Evolutionary conservation across 2,329 filamentous ascomycete genomes (phyloP), one percentile per base, ranked within the genome.

Genomic region (Amylocarpus encephaloides): DNA sequence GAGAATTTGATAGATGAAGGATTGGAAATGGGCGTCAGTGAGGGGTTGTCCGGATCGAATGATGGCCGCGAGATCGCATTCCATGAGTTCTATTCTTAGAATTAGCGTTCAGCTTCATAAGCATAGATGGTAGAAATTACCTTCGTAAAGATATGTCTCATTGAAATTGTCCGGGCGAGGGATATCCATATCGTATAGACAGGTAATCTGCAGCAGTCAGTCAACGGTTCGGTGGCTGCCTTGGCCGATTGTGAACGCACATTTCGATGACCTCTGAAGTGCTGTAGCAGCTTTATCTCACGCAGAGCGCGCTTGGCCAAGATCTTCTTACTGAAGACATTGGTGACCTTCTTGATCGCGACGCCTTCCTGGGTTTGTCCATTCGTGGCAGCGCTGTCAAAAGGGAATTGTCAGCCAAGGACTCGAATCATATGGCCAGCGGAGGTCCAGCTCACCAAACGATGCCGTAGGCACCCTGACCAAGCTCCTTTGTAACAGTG

Each of bases 281-380:
- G 93, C 75, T 97, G 92, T 58, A 98, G 78, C 62, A 98, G 80
- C 80, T 97, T 98, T 73, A 98, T 97, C 75, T 98, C 93, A 70
- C 93, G 84, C 76, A 98, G 73, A 44, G 93, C 93, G 66, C 93
- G 88, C 83, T 98, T 98, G 64, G 93, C 93, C 60, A 98, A 79
- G 62, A 98, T 98, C 82, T 97, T 97, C 76, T 98, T 98, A 80
- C 90, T 96, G 73, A 98, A 98, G 64, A 98, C 92, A 86, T 98
- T 98, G 75, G 93, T 98, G 69, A 98, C 89, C 74, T 98, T 98
- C 74, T 98, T 98, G 77, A 98, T 93, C 64, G 93, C 93, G 56
- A 98, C 91, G 36, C 92, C 91, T 68, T 98, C 93, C 65, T 83
- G 85, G 30, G 87, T 94, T 70, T 90, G 83, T 67, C 83, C 85